These are phyloP conservation scores for Aspergillus olivimuriae DNA, from an alignment of 495 filamentous ascomycete genomes.

Conservation along the genomic window DNA sequence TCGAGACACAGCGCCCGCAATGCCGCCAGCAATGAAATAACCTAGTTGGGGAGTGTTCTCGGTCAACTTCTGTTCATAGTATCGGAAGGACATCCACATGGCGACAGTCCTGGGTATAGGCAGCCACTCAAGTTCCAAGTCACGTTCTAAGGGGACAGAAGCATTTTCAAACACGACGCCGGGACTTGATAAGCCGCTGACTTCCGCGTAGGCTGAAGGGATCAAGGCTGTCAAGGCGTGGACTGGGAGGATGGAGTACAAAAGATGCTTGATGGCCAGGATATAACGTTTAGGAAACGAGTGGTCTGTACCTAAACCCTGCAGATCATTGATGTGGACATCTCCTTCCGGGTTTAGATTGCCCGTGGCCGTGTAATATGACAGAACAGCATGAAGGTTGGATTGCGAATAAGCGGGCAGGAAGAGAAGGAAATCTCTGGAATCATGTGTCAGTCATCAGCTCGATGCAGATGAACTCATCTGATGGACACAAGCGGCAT, in stretches of 20 bases:
- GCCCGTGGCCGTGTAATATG: slow-evolving; percentile 86
- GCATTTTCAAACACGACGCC: slow-evolving; percentile 23
- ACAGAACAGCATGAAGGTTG: slow-evolving; percentile 75
- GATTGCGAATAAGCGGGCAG: slow-evolving; percentile 65
- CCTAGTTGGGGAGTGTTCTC: slow-evolving; percentile 68
- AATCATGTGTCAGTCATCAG: background rate
- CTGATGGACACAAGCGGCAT: slow-evolving; percentile 23
- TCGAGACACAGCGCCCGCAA: slow-evolving; percentile 86
- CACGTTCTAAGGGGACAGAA: slow-evolving; percentile 28
- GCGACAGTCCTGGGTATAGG: slow-evolving; percentile 39
- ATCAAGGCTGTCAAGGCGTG: slow-evolving; percentile 33
- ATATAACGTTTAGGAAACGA: slow-evolving; percentile 57
- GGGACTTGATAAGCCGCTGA: slow-evolving; percentile 17
- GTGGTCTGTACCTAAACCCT: slow-evolving; percentile 87
- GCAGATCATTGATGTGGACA: slow-evolving; percentile 82
- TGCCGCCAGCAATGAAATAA: slow-evolving; percentile 92
- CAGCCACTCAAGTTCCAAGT: slow-evolving; percentile 40
- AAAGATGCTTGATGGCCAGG: slow-evolving; percentile 30
- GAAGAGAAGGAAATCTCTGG: slow-evolving; percentile 90
- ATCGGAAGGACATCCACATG: slow-evolving; percentile 44
- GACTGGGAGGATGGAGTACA: slow-evolving; percentile 37
- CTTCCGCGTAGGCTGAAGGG: slow-evolving; percentile 35
- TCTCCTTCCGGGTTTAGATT: slow-evolving; percentile 92
- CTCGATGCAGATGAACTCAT: background rate
- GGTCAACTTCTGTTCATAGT: slow-evolving; percentile 54